Conservation (phyloP, 768 basidiomycete genomes). For the Porpolomopsis calyptriformis region DNA sequence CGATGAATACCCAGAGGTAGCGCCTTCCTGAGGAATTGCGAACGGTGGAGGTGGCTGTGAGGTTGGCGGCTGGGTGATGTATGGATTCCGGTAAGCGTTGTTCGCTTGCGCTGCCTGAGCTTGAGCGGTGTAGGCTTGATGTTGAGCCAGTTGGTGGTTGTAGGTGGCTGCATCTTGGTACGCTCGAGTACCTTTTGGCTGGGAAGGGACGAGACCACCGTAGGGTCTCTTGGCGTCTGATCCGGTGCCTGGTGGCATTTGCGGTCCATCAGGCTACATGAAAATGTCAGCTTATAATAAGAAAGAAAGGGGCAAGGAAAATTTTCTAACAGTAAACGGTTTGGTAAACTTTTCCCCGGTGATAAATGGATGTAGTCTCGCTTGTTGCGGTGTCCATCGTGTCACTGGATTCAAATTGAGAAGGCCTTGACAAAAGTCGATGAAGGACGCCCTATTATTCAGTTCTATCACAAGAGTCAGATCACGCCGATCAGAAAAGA, state of each 20-base stretch:
- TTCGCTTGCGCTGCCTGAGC: constrained; percentile 65
- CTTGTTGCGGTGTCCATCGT: constrained; percentile 96
- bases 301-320: constrained; percentile 7
- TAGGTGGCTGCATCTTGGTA: constrained; percentile 91
- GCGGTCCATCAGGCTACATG: constrained; percentile 45
- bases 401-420: constrained; percentile 91
- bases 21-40: constrained; percentile 8
- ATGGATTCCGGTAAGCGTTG: constrained; percentile 67
- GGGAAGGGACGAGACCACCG: constrained; percentile 85
- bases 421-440: constrained; percentile 94
- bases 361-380: constrained; percentile 91
- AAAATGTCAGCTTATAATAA: constrained; percentile 3
- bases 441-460: constrained; percentile 88
- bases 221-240: constrained; percentile 78
- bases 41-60: constrained; percentile 20
- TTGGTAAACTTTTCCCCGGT: constrained; percentile 93
- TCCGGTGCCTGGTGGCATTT: constrained; percentile 21
- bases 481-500: constrained; percentile 3
- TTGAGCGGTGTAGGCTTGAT: constrained; percentile 87
- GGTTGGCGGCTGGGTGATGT: constrained; percentile 48
- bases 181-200: constrained; percentile 73
- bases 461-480: constrained; percentile 47
- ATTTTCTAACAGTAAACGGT: constrained; percentile 59
- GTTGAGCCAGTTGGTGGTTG: constrained; percentile 89
- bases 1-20: constrained; percentile 16